phyloP scores from a whole-genome alignment of 306 rosid genomes.

The Prunus davidiana region DNA sequence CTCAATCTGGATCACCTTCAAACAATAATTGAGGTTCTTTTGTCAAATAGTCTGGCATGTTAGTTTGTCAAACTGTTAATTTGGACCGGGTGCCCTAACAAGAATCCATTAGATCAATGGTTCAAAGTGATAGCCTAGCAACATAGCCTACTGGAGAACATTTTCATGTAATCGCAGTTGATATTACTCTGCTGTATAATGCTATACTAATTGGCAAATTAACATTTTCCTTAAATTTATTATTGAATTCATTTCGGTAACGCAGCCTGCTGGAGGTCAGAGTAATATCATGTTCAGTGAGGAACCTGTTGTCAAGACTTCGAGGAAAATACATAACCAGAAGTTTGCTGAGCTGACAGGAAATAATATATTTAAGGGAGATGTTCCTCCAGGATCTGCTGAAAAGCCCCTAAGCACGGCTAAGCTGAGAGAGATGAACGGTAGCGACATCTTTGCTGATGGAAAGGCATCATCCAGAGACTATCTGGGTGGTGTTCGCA shows the following conservation, averaged over 20 bases:
- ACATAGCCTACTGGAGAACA: no score
- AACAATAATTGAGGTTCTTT: not conserved
- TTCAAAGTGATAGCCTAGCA: not conserved
- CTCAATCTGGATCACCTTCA: no score
- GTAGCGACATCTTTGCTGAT: slow-evolving; percentile 86
- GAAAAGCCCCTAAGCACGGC: slow-evolving; percentile 84
- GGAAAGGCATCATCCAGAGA: slow-evolving; percentile 73
- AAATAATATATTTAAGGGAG: slow-evolving; percentile 76
- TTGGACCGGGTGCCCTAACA: not conserved
- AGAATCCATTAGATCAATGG: not conserved
- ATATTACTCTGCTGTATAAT: not conserved
- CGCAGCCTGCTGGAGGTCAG: slow-evolving; percentile 95
- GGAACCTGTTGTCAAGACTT: slow-evolving; percentile 59
- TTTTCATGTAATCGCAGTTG: not conserved
- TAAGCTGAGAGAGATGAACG: slow-evolving; percentile 87
- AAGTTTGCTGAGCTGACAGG: slow-evolving; percentile 89
- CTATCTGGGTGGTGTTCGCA: slow-evolving; percentile 70
- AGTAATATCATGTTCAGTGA: slow-evolving; percentile 83
- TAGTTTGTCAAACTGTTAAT: not conserved
- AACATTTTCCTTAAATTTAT: not conserved
- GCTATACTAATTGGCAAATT: not conserved
- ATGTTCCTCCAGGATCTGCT: slow-evolving; percentile 64
- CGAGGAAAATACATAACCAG: slow-evolving; percentile 81
- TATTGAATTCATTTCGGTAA: not conserved
- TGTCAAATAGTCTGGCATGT: not conserved